Base-by-base conservation (phyloP, 768 basidiomycete genomes). In the Amanita pseudoporphyria region DNA sequence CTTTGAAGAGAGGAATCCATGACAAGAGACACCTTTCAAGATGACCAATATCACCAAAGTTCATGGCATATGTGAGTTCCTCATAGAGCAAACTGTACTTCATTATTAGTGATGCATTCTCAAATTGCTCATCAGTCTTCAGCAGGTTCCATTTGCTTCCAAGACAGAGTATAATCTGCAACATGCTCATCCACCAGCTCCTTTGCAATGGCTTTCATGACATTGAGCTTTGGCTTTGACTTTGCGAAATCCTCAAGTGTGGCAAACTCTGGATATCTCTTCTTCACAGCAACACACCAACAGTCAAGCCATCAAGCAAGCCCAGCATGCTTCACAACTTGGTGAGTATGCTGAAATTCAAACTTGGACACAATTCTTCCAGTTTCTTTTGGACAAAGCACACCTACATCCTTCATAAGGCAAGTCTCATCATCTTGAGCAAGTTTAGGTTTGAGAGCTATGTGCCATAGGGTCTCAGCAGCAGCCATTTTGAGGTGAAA, bases 71-170 rank as follows among this genome's bases (percentile, higher is more conserved):
- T 0, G 57, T 56, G 1, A 70, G 45, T 39, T 74, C 72, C 33
- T 70, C 65, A 45, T 76, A 75, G 0, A 73, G 60, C 1, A 71
- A 38, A 7, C 67, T 57, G 22, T 69, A 67, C 24, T 67, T 52
- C 10, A 71, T 58, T 1, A 54, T 24, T 0, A 71, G 48, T 7
- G 67, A 31, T 0, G 48, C 42, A 47, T 75, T 74, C 51, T 70
- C 65, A 10, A 54, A 49, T 13, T 65, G 60, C 31, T 62, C 13
- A 52, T 73, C 70, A 4, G 6, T 55, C 50, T 1, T 6, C 22
- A 10, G 21, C 19, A 45, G n/a, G n/a, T n/a, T n/a, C n/a, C n/a
- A n/a, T n/a, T n/a, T n/a, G n/a, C n/a, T n/a, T 24, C 19, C 50
- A 52, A 16, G 31, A 28, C 43, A 13, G n/a, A 18, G 3, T 47